Base-by-base conservation (phyloP, 1,284 basidiomycete genomes). In the Singerocomus inundabilis region DNA sequence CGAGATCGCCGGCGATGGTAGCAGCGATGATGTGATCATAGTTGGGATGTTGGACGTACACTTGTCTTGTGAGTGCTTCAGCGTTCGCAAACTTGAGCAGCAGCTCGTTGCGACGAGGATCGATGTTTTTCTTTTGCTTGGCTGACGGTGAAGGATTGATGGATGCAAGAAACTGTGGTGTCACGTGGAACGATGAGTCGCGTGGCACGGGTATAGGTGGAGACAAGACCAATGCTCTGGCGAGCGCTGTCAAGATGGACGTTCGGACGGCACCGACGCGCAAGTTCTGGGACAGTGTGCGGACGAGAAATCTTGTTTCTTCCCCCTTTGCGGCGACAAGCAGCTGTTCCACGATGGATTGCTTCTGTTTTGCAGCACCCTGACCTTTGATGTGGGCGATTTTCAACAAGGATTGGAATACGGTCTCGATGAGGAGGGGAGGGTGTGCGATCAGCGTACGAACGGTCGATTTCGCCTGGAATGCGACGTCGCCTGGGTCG, bases 21-120 rank as follows among this genome's bases (percentile, higher is more conserved):
- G 84, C 90, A 3, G 72, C 68, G 6, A 88, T 75, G 33, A 98
- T 85, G 59, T 93, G 78, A 43, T 85, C 84, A 63, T 93, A 94
- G 64, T 92, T 90, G 13, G 94, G 94, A 74, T 95, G 93, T 49
- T 88, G 82, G 12, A 91, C 91, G 62, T 89, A 95, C 1, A 91
- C 84, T 56, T 80, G 81, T 60, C 85, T 82, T 10, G 97, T 68
- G 21, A 91, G 59, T 6, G 72, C 76, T 61, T 89, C 85, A 2
- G 88, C 86, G 33, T 66, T 65, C 5, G 70, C 54, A 60, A 81
- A 85, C 34, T 72, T 74, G 4, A 61, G 64, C 38, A 73, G 63
- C 12, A 88, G 64, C 24, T 75, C 69, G 28, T 78, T 74, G 40
- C 75, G 72, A 13, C 68, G 70, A 5, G 64, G 57, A 58, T 82